Evolutionary conservation across 768 basidiomycete species (phyloP), one percentile per base, ranked within the genome.

Genomic region (Agrocybe pediades): DNA sequence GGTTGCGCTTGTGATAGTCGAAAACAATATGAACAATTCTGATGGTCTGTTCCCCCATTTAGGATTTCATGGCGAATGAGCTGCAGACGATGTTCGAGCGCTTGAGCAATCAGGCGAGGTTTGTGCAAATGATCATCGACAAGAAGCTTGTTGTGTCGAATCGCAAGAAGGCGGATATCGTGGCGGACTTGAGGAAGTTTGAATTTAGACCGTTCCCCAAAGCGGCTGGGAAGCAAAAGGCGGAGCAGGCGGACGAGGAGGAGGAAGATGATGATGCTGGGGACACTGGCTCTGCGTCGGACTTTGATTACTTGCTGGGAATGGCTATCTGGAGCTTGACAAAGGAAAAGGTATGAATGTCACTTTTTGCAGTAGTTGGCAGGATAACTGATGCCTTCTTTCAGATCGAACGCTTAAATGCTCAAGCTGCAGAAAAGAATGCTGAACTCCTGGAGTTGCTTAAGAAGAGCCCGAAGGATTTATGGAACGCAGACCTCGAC

Each of bases 261-360:
- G 81, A 76, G 3, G 81, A 77, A 1, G 82, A 80, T 2, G 82
- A 79, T 6, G 84, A 75, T 13, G 81, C 69, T 0, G 73, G 68
- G 7, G 62, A 36, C 3, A 63, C 54, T 21, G 67, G 59, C 9
- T 61, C 73, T 4, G 77, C 57, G 23, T 39, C 78, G 24, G 95
- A 98, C 71, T 99, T 79, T 65, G 95, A 99, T 66, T 98, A 99
- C 71, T 72, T 99, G 47, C 74, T 99, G 54, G 86, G 92, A 15
- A 98, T 99, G 96, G 75, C 93, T 1, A 96, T 99, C 65, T 95
- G 85, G 79, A 96, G 88, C 72, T 75, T 99, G 76, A 99, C 96
- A 0, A 87, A 82, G 62, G 96, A 98, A 72, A 95, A 88, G 85
- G 92, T 90, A 49, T 6, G 68, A 55, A 11, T 43, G n/a, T n/a